phyloP scores from a whole-genome alignment of 2,329 filamentous ascomycete genomes.

The Trichoderma aggressivum region DNA sequence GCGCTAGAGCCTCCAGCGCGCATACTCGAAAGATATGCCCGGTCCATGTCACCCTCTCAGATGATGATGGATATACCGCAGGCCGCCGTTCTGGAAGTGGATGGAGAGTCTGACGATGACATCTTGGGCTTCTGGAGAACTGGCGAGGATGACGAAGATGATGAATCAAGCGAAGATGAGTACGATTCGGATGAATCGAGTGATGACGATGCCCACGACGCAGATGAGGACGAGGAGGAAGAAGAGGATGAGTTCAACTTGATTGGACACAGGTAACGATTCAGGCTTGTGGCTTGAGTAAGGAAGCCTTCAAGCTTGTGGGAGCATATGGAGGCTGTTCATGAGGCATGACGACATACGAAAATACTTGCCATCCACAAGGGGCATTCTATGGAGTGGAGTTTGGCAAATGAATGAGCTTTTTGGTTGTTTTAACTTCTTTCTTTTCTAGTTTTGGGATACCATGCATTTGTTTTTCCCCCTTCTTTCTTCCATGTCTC shows the following conservation, averaged over 20 bases:
- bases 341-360: background rate
- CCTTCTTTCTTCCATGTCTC: background rate
- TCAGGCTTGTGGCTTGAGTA: background rate
- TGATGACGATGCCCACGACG: constrained; percentile 42
- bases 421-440: background rate
- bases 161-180: constrained; percentile 26
- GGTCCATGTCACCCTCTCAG: constrained; percentile 43
- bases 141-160: constrained; percentile 46
- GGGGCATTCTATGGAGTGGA: background rate
- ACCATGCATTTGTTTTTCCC: background rate
- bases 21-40: constrained; percentile 41
- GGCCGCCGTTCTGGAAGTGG: constrained; percentile 28
- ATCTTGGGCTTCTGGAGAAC: constrained; percentile 57
- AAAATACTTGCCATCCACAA: background rate
- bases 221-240: constrained; percentile 40
- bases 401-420: background rate
- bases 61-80: constrained; percentile 27
- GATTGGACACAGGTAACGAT: constrained; percentile 45
- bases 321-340: background rate
- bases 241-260: constrained; percentile 50
- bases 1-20: constrained; percentile 32
- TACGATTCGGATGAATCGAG: constrained; percentile 51
- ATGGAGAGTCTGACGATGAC: constrained; percentile 52
- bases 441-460: background rate
- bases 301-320: background rate